Base-by-base conservation (phyloP, 768 basidiomycete genomes). In the Boletus sp. region DNA sequence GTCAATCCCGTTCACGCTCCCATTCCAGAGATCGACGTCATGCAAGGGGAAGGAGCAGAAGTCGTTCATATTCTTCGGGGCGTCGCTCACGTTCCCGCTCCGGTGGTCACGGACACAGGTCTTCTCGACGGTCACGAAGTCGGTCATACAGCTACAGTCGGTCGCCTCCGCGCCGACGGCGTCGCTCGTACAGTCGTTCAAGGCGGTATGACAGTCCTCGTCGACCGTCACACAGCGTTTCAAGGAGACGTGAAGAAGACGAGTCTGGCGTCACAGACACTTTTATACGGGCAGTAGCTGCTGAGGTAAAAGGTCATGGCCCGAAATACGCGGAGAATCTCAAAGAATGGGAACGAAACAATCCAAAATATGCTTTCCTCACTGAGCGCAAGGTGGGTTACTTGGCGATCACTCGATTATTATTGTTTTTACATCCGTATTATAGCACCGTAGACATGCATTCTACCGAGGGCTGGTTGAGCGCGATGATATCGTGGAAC, bases 231-330 rank as follows among this genome's bases (percentile, higher is more conserved):
- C 70, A 64, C 23, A 72, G 66, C 39, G 51, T 54, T 19, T 65
- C 64, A 29, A 68, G 67, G 35, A 64, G 63, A 52, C 72, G 63
- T 32, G 83, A 82, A 41, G 87, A 87, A 25, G 84, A 81, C 3
- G 70, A 70, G 25, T 40, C 71, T 49, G 79, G 81, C 17, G 87
- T 92, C 15, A 90, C 89, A 6, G 89, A 93, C 52, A 82, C 81
- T 13, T 96, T 98, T 62, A 87, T 99, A 55, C 80, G 84, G 43
- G 90, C 88, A 14, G 93, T 97, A 5, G 93, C 93, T 19, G 81
- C 81, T 4, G 88, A 93, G 69, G 85, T 97, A 11, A 85, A 84
- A 63, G 86, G 88, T 1, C 89, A 93, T 66, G 94, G 87, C 32
- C 66, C 74, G 5, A 81, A 83, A 49, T 96, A 90, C 61, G 93